Evolutionary conservation across 257 asterid species (phyloP).

Genomic region (Jacaranda mimosifolia): DNA sequence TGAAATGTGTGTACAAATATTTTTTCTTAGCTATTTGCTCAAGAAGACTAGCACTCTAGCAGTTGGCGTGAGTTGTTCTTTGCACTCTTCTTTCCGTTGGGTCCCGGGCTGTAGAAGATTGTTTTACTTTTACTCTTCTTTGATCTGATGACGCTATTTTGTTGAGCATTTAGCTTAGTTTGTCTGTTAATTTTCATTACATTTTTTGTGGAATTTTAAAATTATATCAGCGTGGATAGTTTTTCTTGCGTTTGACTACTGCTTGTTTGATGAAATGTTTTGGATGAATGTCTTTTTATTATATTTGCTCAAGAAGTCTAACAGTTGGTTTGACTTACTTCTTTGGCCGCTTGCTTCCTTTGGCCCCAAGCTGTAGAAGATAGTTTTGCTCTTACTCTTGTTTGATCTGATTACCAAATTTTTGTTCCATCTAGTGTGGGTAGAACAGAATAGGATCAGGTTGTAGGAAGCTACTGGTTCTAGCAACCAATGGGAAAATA

Average conservation of each 20-base stretch:
- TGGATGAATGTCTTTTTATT: background rate
- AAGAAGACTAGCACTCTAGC: background rate
- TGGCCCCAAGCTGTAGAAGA: background rate
- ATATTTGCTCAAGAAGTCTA: background rate
- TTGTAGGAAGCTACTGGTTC: background rate
- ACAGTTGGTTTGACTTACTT: background rate
- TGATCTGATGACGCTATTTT: background rate
- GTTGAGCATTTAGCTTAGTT: too few relatives aligned
- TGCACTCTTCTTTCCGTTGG: background rate
- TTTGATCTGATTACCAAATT: conserved; percentile 8
- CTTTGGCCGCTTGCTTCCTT: background rate
- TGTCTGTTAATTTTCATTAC: too few relatives aligned
- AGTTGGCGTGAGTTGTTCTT: background rate
- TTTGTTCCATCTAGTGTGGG: background rate
- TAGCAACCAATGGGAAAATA: background rate
- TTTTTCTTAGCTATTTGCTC: background rate
- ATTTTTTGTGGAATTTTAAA: too few relatives aligned
- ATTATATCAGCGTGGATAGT: too few relatives aligned
- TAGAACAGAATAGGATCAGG: too few relatives aligned
- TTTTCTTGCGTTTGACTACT: too few relatives aligned
- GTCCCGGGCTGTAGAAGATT: background rate
- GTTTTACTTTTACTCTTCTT: background rate
- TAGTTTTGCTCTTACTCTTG: background rate
- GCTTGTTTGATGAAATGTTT: conserved; percentile 43
- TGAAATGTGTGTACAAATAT: conserved; percentile 24